These are phyloP conservation scores for Francoa sonchifolia DNA, from an alignment of 441 rosid species.

Conservation along the genomic window DNA sequence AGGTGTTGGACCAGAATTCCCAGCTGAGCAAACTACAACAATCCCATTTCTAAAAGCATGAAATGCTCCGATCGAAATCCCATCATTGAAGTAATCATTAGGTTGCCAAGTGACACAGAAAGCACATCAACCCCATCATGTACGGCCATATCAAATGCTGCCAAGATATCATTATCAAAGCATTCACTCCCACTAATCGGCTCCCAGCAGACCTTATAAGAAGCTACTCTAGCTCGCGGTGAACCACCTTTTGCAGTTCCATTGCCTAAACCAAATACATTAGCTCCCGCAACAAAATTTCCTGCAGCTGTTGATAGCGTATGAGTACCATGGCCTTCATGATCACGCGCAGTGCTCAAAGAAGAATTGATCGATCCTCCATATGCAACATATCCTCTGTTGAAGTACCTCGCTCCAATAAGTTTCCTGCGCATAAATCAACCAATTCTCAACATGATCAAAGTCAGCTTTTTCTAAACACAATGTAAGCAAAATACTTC, in stretches of 20 bases:
- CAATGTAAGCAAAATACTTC: too few species aligned
- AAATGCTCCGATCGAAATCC: constrained; percentile 13
- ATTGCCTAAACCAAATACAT: constrained; percentile 37
- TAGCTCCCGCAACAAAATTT: constrained; percentile 36
- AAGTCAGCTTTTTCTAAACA: too few species aligned
- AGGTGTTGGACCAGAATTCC: constrained; percentile 10
- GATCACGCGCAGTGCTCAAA: constrained; percentile 48
- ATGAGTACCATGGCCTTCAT: constrained; percentile 75
- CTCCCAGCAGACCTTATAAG: constrained; percentile 74
- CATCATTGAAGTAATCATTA: background rate
- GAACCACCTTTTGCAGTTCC: constrained; percentile 82
- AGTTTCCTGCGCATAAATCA: too few species aligned
- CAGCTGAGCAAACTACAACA: constrained; percentile 18
- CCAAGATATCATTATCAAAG: constrained; percentile 51
- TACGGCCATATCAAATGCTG: constrained; percentile 63
- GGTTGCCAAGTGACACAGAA: background rate
- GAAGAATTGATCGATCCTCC: constrained; percentile 41
- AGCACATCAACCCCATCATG: constrained; percentile 42
- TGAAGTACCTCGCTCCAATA: constrained; percentile 67
- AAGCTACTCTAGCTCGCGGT: constrained; percentile 60
- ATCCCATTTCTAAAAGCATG: constrained; percentile 19
- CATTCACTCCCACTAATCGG: constrained; percentile 27
- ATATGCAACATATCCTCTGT: constrained; percentile 43
- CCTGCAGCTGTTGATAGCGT: constrained; percentile 78
- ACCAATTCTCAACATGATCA: too few species aligned